phyloP scores from a whole-genome alignment of 352 stramenopile genomes.

The Phytophthora vignae region DNA sequence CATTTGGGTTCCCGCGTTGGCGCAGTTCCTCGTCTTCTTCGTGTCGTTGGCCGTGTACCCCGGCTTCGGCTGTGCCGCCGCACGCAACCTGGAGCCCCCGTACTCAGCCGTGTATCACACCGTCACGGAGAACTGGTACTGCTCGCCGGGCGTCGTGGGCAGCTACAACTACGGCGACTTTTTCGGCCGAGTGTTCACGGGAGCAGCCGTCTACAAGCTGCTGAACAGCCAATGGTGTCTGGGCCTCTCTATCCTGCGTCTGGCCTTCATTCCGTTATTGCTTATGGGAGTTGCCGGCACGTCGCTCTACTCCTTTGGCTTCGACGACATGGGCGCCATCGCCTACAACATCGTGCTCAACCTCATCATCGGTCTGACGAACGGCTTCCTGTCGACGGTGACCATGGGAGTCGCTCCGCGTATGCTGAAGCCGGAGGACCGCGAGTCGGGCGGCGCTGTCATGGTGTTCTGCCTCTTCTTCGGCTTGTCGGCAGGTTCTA shows the following conservation, averaged over 20 bases:
- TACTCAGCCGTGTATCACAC: too few relatives aligned
- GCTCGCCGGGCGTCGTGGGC: constrained; percentile 59
- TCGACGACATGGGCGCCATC: constrained; percentile 37
- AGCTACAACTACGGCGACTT: constrained; percentile 74
- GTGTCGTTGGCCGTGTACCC: constrained; percentile 59
- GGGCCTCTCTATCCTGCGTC: constrained; percentile 45
- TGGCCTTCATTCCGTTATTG: constrained; percentile 60
- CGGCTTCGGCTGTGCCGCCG: constrained; percentile 54
- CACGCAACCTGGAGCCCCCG: constrained; percentile 36
- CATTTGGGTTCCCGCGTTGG: constrained; percentile 59
- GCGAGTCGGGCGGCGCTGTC: constrained; percentile 56
- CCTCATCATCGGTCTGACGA: constrained; percentile 54
- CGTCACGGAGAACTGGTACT: constrained; percentile 61
- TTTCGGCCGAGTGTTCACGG: constrained; percentile 55
- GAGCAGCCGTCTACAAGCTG: constrained; percentile 53
- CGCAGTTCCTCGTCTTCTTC: constrained; percentile 72
- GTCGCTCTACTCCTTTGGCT: constrained; percentile 62
- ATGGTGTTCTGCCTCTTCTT: constrained; percentile 69
- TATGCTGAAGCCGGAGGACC: constrained; percentile 58
- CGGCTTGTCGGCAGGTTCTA: constrained; percentile 49
- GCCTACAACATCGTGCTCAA: constrained; percentile 56
- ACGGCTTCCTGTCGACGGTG: constrained; percentile 62
- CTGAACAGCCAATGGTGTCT: constrained; percentile 61
- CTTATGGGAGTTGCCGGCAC: constrained; percentile 59
- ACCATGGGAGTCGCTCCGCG: constrained; percentile 63